Percentiles rank a stretch among this genome's conserved stretches.
These are phyloP conservation scores for Yamadazyma diddensiae DNA, from an alignment of 1,139 yeast species.

Conservation along the genomic window DNA sequence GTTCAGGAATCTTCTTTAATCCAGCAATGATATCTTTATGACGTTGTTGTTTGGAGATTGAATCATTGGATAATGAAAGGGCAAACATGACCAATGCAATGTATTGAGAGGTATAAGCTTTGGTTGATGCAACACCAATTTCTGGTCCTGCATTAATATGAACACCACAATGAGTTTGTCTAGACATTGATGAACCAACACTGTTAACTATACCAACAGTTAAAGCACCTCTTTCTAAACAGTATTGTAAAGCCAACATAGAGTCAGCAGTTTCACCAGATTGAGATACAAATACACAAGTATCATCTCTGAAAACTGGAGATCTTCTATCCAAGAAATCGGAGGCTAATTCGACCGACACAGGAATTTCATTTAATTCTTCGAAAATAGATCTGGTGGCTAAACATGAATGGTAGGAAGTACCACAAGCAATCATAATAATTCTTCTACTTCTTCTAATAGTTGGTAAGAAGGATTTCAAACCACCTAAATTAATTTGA, in stretches of 20 bases:
- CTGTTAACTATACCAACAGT: slow-evolving; percentile 93
- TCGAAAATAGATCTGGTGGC: slow-evolving; percentile 97
- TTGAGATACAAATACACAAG: slow-evolving; percentile 96
- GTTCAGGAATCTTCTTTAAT: slow-evolving; percentile 77
- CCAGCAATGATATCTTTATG: slow-evolving; percentile 87
- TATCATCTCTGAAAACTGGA: slow-evolving; percentile 97
- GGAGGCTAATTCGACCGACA: slow-evolving; percentile 92
- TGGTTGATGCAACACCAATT: slow-evolving; percentile 99
- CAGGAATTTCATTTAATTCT: slow-evolving; percentile 95
- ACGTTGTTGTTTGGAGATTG: slow-evolving; percentile 72
- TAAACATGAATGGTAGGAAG: slow-evolving; percentile 96
- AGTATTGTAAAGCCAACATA: slow-evolving; percentile 93
- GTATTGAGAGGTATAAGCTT: slow-evolving; percentile 97
- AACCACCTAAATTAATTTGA: slow-evolving; percentile 83
- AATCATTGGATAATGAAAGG: slow-evolving; percentile 86
- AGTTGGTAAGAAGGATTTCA: slow-evolving; percentile 78
- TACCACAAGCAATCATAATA: slow-evolving; percentile 99
- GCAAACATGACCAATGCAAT: slow-evolving; percentile 98
- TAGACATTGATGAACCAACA: slow-evolving; percentile 94
- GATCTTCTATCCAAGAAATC: slow-evolving; percentile 94
- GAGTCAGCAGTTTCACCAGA: slow-evolving; percentile 99
- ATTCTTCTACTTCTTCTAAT: slow-evolving; percentile 94
- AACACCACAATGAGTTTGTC: slow-evolving; percentile 98
- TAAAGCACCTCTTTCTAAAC: slow-evolving; percentile 94
- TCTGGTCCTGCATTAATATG: slow-evolving; percentile 99